Percentiles rank a stretch among this genome's conserved stretches.
phyloP scores from a whole-genome alignment of 176 grass and related monocot genomes.

The Paspalum vaginatum region DNA sequence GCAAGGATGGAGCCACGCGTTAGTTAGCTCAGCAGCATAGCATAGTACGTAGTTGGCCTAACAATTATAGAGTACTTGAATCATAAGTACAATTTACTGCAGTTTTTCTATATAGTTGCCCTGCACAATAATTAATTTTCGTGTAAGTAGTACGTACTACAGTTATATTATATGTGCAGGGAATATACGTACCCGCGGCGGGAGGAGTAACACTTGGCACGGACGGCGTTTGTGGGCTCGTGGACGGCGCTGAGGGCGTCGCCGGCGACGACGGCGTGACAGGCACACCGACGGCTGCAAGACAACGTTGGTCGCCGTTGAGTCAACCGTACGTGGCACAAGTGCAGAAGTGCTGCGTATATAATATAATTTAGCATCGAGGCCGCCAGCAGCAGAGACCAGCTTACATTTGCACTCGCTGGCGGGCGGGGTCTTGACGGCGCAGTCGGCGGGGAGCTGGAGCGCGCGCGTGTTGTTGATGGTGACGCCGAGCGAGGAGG shows the following conservation, averaged over 20 bases:
- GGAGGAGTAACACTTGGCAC: slow-evolving; percentile 30
- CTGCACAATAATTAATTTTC: too few relatives aligned
- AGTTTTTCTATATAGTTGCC: too few relatives aligned
- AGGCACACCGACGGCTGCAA: slow-evolving; percentile 22
- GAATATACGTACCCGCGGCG: slow-evolving; percentile 11
- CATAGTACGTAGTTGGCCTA: not conserved
- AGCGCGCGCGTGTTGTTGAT: slow-evolving; percentile 61
- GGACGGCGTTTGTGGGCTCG: slow-evolving; percentile 9
- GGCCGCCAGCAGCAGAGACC: not conserved
- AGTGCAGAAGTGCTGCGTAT: too few relatives aligned
- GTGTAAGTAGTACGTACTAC: too few relatives aligned
- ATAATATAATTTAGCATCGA: too few relatives aligned
- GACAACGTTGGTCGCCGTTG: not conserved
- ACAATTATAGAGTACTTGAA: not conserved
- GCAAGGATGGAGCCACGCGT: not conserved
- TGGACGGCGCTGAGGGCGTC: not conserved
- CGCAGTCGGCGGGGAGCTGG: slow-evolving; percentile 55
- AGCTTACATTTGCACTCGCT: slow-evolving; percentile 55
- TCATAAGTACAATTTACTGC: too few relatives aligned
- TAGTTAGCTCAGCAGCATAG: not conserved
- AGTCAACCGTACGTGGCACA: not conserved
- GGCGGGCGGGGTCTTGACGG: slow-evolving; percentile 48
- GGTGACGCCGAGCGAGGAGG: slow-evolving; percentile 42
- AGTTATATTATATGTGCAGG: too few relatives aligned
- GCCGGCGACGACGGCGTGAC: slow-evolving; percentile 20